Conservation (phyloP, 441 rosid genomes). For the Gossypium laxum region DNA sequence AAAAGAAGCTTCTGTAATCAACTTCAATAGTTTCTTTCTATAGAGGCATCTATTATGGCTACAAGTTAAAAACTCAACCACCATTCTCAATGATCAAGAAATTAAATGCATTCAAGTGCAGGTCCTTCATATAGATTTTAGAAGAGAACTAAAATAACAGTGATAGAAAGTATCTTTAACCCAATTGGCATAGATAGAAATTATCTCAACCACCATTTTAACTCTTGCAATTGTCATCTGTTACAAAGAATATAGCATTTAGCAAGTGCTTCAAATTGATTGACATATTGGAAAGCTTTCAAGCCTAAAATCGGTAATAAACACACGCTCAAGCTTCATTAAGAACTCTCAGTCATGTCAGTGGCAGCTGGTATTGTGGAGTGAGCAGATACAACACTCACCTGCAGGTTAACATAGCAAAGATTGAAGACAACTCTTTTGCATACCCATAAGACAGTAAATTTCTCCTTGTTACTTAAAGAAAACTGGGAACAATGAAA, state of each 20-base stretch:
- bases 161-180: not conserved
- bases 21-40: not conserved
- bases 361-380: not conserved
- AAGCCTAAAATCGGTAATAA: not conserved
- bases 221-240: not conserved
- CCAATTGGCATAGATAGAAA: not conserved
- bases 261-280: not conserved
- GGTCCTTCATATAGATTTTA: not conserved
- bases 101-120: not conserved
- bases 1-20: not conserved
- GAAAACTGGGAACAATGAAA: not conserved
- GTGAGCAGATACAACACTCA: not conserved
- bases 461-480: not conserved
- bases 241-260: not conserved
- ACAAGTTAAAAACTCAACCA: not conserved
- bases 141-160: not conserved
- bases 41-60: not conserved
- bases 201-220: not conserved
- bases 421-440: not conserved
- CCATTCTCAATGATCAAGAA: not conserved
- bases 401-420: not conserved
- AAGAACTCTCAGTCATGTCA: not conserved
- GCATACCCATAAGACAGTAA: not conserved
- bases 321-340: not conserved
- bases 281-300: not conserved